A percentile compares a stretch with the other conserved stretches of the same genome.
phyloP scores from a whole-genome alignment of 2,329 filamentous ascomycete species.

The Claviceps maximensis region DNA sequence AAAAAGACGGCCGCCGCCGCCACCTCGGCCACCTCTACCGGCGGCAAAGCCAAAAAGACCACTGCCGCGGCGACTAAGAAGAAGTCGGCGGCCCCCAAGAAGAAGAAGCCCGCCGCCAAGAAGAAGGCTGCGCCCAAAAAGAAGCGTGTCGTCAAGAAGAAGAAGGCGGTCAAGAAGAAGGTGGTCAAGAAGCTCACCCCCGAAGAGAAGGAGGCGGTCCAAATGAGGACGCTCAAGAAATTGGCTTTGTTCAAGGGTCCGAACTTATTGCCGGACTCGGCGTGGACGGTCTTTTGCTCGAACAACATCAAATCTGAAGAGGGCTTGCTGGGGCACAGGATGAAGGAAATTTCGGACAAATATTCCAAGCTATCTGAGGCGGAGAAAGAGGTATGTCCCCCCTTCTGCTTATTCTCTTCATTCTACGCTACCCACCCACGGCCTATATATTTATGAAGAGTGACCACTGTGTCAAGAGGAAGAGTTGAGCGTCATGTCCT shows the following conservation, averaged over 20 bases:
- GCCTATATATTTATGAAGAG: neutral
- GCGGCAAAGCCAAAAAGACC: constrained; percentile 11
- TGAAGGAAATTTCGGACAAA: constrained; percentile 15
- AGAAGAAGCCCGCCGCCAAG: constrained; percentile 27
- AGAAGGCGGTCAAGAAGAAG: constrained; percentile 16
- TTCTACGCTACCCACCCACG: neutral
- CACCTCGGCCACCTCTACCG: constrained; percentile 3
- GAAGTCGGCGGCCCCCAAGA: constrained; percentile 13
- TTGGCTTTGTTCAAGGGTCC: constrained; percentile 28
- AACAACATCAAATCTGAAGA: constrained; percentile 15
- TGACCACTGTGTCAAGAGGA: neutral
- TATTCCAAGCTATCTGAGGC: constrained; percentile 27
- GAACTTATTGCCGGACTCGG: constrained; percentile 15
- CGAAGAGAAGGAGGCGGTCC: constrained; percentile 28
- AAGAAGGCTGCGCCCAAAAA: constrained; percentile 3
- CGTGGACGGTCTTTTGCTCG: constrained; percentile 26
- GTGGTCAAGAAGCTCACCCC: constrained; percentile 30
- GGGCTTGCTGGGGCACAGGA: constrained; percentile 9
- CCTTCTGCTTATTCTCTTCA: neutral
- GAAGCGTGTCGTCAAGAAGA: constrained; percentile 17
- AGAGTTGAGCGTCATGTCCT: too few relatives aligned
- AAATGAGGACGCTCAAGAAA: constrained; percentile 25
- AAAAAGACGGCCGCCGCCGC: constrained; percentile 6
- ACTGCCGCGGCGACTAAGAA: neutral
- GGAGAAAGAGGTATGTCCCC: constrained; percentile 30